phyloP scores from a whole-genome alignment of 2,329 filamentous ascomycete genomes.

The Ilyonectria robusta region DNA sequence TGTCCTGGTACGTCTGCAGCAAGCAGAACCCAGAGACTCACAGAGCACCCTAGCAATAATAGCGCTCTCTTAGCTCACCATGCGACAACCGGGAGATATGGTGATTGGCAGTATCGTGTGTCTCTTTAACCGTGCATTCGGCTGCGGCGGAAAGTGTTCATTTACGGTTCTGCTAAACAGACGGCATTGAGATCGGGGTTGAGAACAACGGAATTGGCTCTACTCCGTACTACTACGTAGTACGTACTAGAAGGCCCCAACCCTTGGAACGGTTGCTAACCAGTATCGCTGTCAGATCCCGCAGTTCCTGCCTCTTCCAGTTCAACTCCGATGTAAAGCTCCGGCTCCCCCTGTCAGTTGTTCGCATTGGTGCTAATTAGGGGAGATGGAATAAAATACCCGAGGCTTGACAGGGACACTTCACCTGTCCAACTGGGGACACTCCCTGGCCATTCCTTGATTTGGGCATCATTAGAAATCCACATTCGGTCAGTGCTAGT shows the following conservation, averaged over 20 bases:
- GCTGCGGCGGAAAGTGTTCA: constrained; percentile 24
- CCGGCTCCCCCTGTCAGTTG: constrained; percentile 9
- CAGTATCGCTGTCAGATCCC: background rate
- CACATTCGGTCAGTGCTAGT: background rate
- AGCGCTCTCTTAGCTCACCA: constrained; percentile 10
- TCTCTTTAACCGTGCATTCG: constrained; percentile 13
- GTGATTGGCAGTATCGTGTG: constrained; percentile 8
- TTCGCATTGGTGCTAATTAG: background rate
- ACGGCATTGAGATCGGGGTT: background rate
- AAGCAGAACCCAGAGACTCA: background rate
- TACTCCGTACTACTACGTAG: too few relatives aligned
- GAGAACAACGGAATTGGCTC: constrained; percentile 8
- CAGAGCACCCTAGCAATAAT: background rate
- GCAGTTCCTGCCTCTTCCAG: constrained; percentile 17
- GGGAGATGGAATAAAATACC: background rate
- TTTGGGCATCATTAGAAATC: background rate
- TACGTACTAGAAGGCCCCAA: background rate
- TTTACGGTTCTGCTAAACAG: constrained; percentile 9
- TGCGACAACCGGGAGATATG: constrained; percentile 1
- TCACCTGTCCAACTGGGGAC: background rate
- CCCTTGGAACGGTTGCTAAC: constrained; percentile 7
- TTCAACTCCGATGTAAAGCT: constrained; percentile 16
- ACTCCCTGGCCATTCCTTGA: background rate
- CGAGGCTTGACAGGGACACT: background rate
- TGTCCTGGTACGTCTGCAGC: constrained; percentile 17